phyloP scores from a whole-genome alignment of 352 stramenopile species.

The Phytophthora cryptogea region DNA sequence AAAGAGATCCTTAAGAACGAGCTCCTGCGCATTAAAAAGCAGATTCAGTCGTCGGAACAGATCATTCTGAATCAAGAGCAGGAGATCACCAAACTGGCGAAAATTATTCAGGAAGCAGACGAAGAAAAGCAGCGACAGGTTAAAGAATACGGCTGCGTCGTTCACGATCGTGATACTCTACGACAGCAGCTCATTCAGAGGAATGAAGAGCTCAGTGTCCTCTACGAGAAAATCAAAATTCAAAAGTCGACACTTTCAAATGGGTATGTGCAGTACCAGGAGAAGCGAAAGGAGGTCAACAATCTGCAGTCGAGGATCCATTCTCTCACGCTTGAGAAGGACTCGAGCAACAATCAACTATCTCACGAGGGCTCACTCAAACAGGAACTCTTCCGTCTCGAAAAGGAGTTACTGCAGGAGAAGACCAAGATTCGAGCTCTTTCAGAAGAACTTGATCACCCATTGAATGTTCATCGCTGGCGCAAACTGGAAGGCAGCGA shows the following conservation, averaged over 20 bases:
- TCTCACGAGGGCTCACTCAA: conserved; percentile 63
- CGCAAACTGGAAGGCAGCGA: conserved; percentile 89
- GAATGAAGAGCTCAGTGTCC: conserved; percentile 78
- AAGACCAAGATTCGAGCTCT: conserved; percentile 89
- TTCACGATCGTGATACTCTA: conserved; percentile 88
- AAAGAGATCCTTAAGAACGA: conserved; percentile 91
- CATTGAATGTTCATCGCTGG: conserved; percentile 93
- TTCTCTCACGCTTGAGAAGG: conserved; percentile 53
- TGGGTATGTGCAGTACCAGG: conserved; percentile 76
- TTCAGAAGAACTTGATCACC: conserved; percentile 89
- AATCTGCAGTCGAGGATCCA: conserved; percentile 67
- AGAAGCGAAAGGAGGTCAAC: conserved; percentile 61
- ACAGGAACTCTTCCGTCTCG: conserved; percentile 60
- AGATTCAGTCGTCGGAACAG: conserved; percentile 88
- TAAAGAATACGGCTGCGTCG: conserved; percentile 85
- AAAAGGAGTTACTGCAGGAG: conserved; percentile 81
- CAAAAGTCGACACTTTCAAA: conserved; percentile 87
- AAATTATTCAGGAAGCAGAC: conserved; percentile 92
- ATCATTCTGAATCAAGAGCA: conserved; percentile 90
- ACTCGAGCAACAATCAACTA: conserved; percentile 70
- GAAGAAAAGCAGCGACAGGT: conserved; percentile 86
- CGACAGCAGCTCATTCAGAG: conserved; percentile 88
- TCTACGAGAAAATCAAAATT: conserved; percentile 94
- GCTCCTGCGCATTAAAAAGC: conserved; percentile 90
- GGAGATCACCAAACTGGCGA: conserved; percentile 75